Conservation (phyloP, 2,329 filamentous ascomycete genomes). For the Colletotrichum sp. region DNA sequence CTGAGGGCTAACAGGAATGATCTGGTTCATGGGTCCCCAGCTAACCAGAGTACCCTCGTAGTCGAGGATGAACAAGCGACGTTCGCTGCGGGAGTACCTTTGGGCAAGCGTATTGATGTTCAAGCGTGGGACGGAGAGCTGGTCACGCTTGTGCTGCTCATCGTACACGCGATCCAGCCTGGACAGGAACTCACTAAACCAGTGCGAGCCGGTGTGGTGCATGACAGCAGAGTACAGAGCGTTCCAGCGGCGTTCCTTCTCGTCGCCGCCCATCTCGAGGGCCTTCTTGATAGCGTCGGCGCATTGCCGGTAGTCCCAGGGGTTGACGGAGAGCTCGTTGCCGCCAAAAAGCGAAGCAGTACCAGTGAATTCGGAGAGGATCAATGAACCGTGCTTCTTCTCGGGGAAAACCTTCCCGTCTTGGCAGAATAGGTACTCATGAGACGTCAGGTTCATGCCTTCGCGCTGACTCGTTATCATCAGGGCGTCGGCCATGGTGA, state of each 20-base stretch:
- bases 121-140: conserved; percentile 84
- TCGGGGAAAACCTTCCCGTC: conserved; percentile 73
- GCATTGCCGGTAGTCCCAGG: conserved; percentile 91
- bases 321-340: conserved; percentile 85
- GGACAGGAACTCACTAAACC: conserved; percentile 78
- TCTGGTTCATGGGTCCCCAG: conserved; percentile 83
- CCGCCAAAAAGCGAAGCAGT: conserved; percentile 84
- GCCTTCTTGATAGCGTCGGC: conserved; percentile 85
- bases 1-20: conserved; percentile 83
- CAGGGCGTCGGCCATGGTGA: conserved; percentile 87
- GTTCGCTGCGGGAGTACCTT: conserved; percentile 68
- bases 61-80: conserved; percentile 86
- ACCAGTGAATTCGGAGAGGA: conserved; percentile 94
- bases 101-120: conserved; percentile 68
- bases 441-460: conserved; percentile 95
- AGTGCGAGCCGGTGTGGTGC: conserved; percentile 82
- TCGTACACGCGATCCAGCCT: conserved; percentile 78
- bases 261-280: conserved; percentile 76
- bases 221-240: conserved; percentile 75
- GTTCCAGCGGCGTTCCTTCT: conserved; percentile 77
- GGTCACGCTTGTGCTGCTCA: conserved; percentile 84
- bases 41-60: conserved; percentile 92
- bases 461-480: conserved; percentile 96
- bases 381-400: conserved; percentile 86
- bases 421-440: conserved; percentile 93